These are phyloP conservation scores for Trametes gibbosa DNA, from an alignment of 768 basidiomycete species.

Conservation along the genomic window DNA sequence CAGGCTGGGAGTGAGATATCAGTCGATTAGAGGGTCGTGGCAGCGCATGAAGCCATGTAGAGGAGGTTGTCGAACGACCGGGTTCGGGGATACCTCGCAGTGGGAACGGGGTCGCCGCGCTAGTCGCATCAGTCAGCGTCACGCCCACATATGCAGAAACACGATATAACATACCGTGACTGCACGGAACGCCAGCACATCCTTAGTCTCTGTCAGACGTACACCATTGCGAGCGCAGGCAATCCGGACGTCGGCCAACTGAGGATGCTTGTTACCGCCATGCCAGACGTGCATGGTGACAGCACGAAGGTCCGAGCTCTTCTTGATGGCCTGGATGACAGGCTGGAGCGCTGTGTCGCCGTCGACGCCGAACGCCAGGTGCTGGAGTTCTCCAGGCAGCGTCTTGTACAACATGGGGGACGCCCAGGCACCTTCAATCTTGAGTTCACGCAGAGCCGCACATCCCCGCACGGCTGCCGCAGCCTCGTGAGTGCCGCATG, in stretches of 20 bases:
- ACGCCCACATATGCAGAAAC: conserved; percentile 2
- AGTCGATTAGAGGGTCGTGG: conserved; percentile 3
- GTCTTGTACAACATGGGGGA: conserved; percentile 44
- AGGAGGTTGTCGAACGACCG: conserved; percentile 15
- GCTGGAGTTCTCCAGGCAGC: conserved; percentile 48
- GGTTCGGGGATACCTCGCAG: conserved; percentile 21
- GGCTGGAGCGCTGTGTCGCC: conserved; percentile 51
- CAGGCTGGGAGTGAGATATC: neutral
- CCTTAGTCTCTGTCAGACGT: conserved; percentile 47
- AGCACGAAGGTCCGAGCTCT: conserved; percentile 40
- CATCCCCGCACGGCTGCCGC: conserved; percentile 47
- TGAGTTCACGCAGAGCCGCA: conserved; percentile 48
- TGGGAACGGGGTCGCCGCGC: conserved; percentile 21
- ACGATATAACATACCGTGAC: conserved; percentile 41
- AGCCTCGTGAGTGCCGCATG: conserved; percentile 48
- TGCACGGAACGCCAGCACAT: conserved; percentile 52
- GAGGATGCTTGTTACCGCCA: conserved; percentile 47
- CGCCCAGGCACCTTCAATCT: conserved; percentile 53
- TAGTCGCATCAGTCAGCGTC: conserved; percentile 9
- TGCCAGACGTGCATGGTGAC: conserved; percentile 57
- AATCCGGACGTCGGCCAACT: conserved; percentile 55
- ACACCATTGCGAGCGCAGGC: conserved; percentile 64
- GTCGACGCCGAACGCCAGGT: conserved; percentile 61
- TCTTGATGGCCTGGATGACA: conserved; percentile 54
- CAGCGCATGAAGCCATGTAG: conserved; percentile 19